phyloP scores from a whole-genome alignment of 2,329 filamentous ascomycete species.

The Penicillium sp. region DNA sequence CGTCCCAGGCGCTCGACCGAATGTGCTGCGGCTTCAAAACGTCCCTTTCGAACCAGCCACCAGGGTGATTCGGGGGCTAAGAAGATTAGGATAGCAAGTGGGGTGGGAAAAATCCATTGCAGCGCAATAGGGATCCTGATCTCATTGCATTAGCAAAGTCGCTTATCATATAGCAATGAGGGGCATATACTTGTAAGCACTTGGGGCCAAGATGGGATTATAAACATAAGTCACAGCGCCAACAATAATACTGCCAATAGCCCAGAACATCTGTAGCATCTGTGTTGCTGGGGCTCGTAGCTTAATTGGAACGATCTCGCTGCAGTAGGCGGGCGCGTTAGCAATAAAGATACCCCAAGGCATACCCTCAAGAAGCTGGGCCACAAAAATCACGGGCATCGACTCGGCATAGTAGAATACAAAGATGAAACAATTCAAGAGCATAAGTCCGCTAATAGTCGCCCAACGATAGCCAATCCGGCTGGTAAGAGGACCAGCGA shows the following conservation, averaged over 20 bases:
- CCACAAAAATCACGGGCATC: constrained; percentile 48
- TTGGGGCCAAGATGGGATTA: constrained; percentile 35
- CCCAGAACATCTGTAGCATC: constrained; percentile 68
- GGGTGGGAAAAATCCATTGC: constrained; percentile 61
- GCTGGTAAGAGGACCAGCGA: constrained; percentile 56
- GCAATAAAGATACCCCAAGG: constrained; percentile 68
- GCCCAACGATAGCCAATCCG: constrained; percentile 63
- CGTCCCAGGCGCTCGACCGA: constrained; percentile 53
- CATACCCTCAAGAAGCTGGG: constrained; percentile 61
- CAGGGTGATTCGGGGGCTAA: constrained; percentile 52
- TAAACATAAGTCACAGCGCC: constrained; percentile 57
- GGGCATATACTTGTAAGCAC: constrained; percentile 34
- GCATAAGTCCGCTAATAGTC: constrained; percentile 55
- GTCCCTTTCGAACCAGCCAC: constrained; percentile 56
- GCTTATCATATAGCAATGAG: constrained; percentile 18
- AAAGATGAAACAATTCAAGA: constrained; percentile 53
- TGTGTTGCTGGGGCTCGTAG: constrained; percentile 59
- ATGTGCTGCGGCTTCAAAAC: constrained; percentile 45
- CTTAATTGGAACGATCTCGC: constrained; percentile 60
- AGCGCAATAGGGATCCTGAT: constrained; percentile 55
- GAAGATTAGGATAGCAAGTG: constrained; percentile 54
- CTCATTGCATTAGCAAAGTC: constrained; percentile 33
- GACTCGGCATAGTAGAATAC: constrained; percentile 51
- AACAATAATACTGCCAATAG: constrained; percentile 62
- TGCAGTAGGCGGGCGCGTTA: constrained; percentile 63